Evolutionary conservation across 2,329 filamentous ascomycete genomes (phyloP), one percentile per base, ranked within the genome.

Genomic region (Macrophomina phaseolina): DNA sequence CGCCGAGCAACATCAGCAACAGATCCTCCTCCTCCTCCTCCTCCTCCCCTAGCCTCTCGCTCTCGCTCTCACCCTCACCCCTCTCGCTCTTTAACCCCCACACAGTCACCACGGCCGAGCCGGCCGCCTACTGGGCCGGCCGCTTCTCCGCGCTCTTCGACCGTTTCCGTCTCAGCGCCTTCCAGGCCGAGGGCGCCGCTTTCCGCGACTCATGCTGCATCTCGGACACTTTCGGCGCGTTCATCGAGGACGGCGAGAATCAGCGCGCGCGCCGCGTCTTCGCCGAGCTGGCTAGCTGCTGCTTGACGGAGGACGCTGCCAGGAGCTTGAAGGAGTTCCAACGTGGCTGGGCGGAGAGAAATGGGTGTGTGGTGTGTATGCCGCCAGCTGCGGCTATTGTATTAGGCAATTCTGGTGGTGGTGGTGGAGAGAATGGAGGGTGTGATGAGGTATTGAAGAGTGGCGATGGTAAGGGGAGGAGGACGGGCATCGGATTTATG

Each of bases 41-140:
- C 12, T 32, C 48, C 46, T 40, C 46, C 18, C 45, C 34, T 7
- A 18, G 8, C 36, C 46, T 28, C 7, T 36, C 61, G 3, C n/a
- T 34, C 6, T 64, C 49, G 5, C 49, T 48, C 4, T 23, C 61
- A 2, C 46, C 11, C 34, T 32, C 8, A 14, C 11, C n/a, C n/a
- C 32, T 14, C 34, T 32, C 3, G 9, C 12, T 32, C 49, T 53
- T 32, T 38, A 16, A 45, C 36, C n/a, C 46, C 9, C 12, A 40
- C 36, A n/a, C 82, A 85, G 64, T 72, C 56, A 55, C 46, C 56
- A 42, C 49, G 23, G 51, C 66, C 9, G 72, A 79, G 70, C 76
- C 81, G 5, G 81, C 82, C 1, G 75, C 80, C 2, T 90, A 89
- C 74, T 91, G 89, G 89, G 80, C 82, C 11, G 89, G 89, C 18